Evolutionary conservation across 495 filamentous ascomycete genomes (phyloP).

Genomic region (Neurospora sp.): DNA sequence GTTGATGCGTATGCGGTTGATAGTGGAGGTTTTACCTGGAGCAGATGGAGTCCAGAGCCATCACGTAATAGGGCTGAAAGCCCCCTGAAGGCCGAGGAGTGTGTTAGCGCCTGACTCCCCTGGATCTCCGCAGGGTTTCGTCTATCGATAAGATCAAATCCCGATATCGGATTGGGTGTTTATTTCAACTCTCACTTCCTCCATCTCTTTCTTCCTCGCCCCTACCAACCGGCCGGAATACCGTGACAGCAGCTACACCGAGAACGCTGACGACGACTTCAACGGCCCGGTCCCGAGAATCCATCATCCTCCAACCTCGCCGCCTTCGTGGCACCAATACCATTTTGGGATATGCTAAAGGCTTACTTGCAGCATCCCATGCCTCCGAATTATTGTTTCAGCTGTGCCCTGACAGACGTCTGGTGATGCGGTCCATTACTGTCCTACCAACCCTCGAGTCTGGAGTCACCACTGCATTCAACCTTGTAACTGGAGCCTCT

Average conservation of each 20-base stretch:
- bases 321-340: neutral
- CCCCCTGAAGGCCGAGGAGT: neutral
- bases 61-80: neutral
- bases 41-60: neutral
- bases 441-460: neutral
- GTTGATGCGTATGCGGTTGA: neutral
- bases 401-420: neutral
- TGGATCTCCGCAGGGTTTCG: neutral
- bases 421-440: neutral
- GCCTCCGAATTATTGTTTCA: neutral
- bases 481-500: neutral
- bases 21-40: neutral
- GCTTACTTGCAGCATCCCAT: neutral
- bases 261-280: neutral
- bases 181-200: neutral
- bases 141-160: conserved; percentile 4
- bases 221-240: neutral
- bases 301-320: neutral
- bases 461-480: neutral
- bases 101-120: neutral
- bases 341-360: neutral
- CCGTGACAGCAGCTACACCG: neutral
- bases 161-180: neutral
- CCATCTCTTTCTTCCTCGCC: neutral
- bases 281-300: neutral